phyloP scores from a whole-genome alignment of 495 filamentous ascomycete genomes.

The Penicillium roqueforti region DNA sequence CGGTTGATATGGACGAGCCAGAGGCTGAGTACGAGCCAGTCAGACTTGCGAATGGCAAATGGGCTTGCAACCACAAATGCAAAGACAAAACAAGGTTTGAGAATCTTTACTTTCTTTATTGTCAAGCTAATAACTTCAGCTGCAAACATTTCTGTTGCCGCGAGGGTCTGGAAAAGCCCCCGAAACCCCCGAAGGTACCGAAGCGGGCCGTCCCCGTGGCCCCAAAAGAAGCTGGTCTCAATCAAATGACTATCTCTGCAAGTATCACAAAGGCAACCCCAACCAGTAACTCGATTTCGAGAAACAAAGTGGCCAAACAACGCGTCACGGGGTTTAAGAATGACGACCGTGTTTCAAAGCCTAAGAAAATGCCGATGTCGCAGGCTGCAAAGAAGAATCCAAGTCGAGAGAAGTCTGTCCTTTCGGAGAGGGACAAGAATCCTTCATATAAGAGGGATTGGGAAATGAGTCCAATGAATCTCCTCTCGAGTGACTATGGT shows the following conservation, averaged over 20 bases:
- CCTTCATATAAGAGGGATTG: background rate
- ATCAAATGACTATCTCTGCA: constrained; percentile 29
- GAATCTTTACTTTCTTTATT: constrained; percentile 21
- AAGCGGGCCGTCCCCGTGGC: constrained; percentile 17
- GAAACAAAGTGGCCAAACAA: background rate
- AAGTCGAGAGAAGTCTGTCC: background rate
- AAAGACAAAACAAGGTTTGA: constrained; percentile 61
- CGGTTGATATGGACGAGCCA: constrained; percentile 7
- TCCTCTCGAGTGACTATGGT: constrained; percentile 33
- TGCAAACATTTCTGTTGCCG: constrained; percentile 85
- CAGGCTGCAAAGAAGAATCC: background rate
- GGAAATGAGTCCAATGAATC: constrained; percentile 1
- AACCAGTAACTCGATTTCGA: background rate
- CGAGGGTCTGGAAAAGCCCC: constrained; percentile 78
- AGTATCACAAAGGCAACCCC: constrained; percentile 27
- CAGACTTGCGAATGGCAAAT: constrained; percentile 75
- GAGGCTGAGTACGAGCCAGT: constrained; percentile 39
- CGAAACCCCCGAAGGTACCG: constrained; percentile 59
- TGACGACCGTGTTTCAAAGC: background rate
- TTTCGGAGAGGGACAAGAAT: background rate
- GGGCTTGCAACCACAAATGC: constrained; percentile 82
- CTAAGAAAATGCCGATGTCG: background rate
- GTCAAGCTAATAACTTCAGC: constrained; percentile 29
- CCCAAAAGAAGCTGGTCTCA: constrained; percentile 20
- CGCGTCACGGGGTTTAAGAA: background rate